Evolutionary conservation across 2,329 filamentous ascomycete species (phyloP).

Genomic region (Camptophora hylomeconis): DNA sequence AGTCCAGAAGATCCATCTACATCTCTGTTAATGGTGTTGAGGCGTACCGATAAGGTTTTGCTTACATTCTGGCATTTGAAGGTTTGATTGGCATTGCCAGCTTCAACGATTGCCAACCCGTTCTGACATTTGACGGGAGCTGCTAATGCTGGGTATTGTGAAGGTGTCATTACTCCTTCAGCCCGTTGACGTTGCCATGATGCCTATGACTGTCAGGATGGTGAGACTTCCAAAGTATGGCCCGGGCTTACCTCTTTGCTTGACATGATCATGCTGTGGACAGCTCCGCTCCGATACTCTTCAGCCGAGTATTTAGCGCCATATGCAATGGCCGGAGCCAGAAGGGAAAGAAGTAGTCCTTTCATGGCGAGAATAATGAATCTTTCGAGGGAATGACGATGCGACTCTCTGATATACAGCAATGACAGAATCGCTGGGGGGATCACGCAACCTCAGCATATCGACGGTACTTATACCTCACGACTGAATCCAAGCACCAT

Average conservation of each 20-base stretch:
- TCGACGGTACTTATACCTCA: too few species aligned
- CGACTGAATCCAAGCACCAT: too few species aligned
- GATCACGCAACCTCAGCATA: too few species aligned
- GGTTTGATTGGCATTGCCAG: constrained; percentile 35
- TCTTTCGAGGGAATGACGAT: too few species aligned
- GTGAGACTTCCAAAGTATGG: background rate
- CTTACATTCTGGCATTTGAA: constrained; percentile 32
- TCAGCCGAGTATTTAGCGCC: constrained; percentile 1
- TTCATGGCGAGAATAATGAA: constrained; percentile 2
- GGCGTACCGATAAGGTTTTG: background rate
- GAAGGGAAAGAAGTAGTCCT: background rate
- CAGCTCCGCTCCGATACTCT: constrained; percentile 7
- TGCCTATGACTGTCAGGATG: constrained; percentile 1
- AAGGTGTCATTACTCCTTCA: constrained; percentile 5
- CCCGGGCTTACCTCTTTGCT: constrained; percentile 4
- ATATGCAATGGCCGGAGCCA: constrained; percentile 1
- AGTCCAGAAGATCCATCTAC: constrained; percentile 14
- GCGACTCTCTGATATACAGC: too few species aligned
- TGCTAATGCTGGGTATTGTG: constrained; percentile 7
- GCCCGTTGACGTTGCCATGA: constrained; percentile 6
- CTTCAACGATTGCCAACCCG: constrained; percentile 32
- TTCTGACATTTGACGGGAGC: constrained; percentile 23
- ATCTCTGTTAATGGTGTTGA: background rate
- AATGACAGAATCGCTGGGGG: too few species aligned
- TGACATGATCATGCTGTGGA: constrained; percentile 8